Evolutionary conservation across 345 rosid species (phyloP).

Genomic region (Populus pruinosa): DNA sequence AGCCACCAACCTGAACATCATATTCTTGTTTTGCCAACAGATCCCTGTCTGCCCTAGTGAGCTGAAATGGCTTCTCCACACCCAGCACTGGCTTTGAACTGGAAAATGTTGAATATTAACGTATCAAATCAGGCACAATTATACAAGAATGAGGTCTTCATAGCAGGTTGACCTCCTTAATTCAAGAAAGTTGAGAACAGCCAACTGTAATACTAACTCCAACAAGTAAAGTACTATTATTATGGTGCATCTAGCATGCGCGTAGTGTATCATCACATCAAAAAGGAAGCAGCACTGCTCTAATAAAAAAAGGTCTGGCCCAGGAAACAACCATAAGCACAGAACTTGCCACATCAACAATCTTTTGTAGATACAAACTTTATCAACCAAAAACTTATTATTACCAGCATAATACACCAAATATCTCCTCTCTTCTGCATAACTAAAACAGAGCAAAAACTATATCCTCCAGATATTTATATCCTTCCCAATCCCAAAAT

Average conservation of each 20-base stretch:
- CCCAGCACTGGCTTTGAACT: conserved; percentile 70
- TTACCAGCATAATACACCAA: neutral
- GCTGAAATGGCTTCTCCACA: conserved; percentile 66
- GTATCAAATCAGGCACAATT: conserved; percentile 15
- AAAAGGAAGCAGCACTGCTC: neutral
- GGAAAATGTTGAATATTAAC: conserved; percentile 27
- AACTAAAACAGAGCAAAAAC: neutral
- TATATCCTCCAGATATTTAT: neutral
- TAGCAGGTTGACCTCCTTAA: neutral
- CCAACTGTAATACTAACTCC: neutral
- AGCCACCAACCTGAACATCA: conserved; percentile 70
- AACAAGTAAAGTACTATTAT: neutral
- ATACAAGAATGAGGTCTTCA: neutral
- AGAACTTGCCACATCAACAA: neutral
- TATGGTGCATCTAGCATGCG: neutral
- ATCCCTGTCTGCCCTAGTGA: conserved; percentile 70
- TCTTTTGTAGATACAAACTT: neutral
- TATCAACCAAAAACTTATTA: neutral
- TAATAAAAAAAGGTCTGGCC: neutral
- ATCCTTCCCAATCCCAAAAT: neutral
- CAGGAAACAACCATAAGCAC: neutral
- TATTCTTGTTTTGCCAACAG: conserved; percentile 60
- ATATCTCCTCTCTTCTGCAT: neutral
- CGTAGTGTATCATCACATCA: neutral
- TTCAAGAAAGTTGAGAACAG: neutral